phyloP scores from a whole-genome alignment of 805 yeast genomes.

The Metschnikowia amazonensis region DNA sequence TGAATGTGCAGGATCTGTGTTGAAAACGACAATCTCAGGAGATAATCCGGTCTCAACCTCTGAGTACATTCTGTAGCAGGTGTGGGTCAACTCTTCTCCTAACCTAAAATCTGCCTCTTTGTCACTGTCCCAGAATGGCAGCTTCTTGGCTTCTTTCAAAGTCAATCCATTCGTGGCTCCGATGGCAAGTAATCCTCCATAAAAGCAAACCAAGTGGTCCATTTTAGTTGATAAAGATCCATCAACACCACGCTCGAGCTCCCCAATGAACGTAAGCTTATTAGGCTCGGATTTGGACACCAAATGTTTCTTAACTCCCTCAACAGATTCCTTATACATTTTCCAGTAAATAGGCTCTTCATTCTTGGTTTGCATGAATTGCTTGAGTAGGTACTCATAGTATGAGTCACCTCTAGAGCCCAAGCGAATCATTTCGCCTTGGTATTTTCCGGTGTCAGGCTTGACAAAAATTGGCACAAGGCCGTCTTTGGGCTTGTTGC shows the following conservation, averaged over 20 bases:
- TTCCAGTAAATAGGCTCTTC: slow-evolving; percentile 57
- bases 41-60: slow-evolving; percentile 72
- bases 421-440: slow-evolving; percentile 62
- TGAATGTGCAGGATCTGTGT: slow-evolving; percentile 42
- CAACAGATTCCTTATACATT: slow-evolving; percentile 73
- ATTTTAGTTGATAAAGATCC: slow-evolving; percentile 64
- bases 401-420: slow-evolving; percentile 94
- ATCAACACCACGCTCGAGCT: slow-evolving; percentile 63
- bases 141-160: slow-evolving; percentile 49
- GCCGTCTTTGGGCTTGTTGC: slow-evolving; percentile 63
- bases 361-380: slow-evolving; percentile 72
- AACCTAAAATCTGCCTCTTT: slow-evolving; percentile 62
- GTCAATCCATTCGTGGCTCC: slow-evolving; percentile 83
- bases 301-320: slow-evolving; percentile 70
- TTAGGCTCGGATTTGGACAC: slow-evolving; percentile 58
- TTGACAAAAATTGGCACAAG: slow-evolving; percentile 76
- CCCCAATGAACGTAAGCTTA: slow-evolving; percentile 69
- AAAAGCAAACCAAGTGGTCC: slow-evolving; percentile 92
- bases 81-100: slow-evolving; percentile 69
- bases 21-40: slow-evolving; percentile 87
- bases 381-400: slow-evolving; percentile 84
- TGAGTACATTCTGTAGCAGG: slow-evolving; percentile 83
- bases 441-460: slow-evolving; percentile 70
- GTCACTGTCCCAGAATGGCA: slow-evolving; percentile 52
- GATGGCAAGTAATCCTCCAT: slow-evolving; percentile 82